Evolutionary conservation across 768 basidiomycete genomes (phyloP).

Genomic region (Kwoniella mangroviensis): DNA sequence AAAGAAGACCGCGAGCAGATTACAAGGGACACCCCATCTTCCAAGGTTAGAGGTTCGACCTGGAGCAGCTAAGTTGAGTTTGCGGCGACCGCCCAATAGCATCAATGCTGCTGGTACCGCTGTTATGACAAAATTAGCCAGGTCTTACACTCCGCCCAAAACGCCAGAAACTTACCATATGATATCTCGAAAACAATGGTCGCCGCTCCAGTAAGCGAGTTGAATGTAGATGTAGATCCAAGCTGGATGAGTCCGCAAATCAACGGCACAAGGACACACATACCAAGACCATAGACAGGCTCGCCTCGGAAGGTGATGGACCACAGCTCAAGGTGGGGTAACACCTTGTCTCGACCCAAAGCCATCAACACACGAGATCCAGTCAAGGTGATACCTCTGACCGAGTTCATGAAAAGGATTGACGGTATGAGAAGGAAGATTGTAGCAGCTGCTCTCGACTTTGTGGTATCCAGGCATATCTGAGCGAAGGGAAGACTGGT

Average conservation of each 20-base stretch:
- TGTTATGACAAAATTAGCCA: neutral
- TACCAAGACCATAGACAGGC: slow-evolving; percentile 25
- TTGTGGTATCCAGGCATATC: slow-evolving; percentile 27
- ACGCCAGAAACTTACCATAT: slow-evolving; percentile 18
- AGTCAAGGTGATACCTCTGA: slow-evolving; percentile 24
- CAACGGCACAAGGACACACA: slow-evolving; percentile 16
- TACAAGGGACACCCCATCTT: slow-evolving; percentile 26
- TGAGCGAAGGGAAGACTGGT: slow-evolving; percentile 32
- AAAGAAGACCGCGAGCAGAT: slow-evolving; percentile 30
- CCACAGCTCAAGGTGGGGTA: slow-evolving; percentile 11
- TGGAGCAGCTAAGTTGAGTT: slow-evolving; percentile 21
- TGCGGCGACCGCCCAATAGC: slow-evolving; percentile 25
- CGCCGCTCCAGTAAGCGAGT: slow-evolving; percentile 26
- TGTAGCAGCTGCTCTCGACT: slow-evolving; percentile 26
- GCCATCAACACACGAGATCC: slow-evolving; percentile 22
- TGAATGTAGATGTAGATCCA: slow-evolving; percentile 27
- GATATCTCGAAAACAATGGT: slow-evolving; percentile 25
- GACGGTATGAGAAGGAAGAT: slow-evolving; percentile 30
- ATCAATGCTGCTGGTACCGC: slow-evolving; percentile 23
- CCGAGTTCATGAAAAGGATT: slow-evolving; percentile 24
- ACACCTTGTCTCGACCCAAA: slow-evolving; percentile 27
- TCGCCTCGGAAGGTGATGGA: slow-evolving; percentile 20
- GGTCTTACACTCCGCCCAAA: neutral
- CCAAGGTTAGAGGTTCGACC: slow-evolving; percentile 21
- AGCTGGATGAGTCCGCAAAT: slow-evolving; percentile 26